These are phyloP conservation scores for Leonotis leonurus DNA, from an alignment of 257 asterid genomes.

Conservation along the genomic window DNA sequence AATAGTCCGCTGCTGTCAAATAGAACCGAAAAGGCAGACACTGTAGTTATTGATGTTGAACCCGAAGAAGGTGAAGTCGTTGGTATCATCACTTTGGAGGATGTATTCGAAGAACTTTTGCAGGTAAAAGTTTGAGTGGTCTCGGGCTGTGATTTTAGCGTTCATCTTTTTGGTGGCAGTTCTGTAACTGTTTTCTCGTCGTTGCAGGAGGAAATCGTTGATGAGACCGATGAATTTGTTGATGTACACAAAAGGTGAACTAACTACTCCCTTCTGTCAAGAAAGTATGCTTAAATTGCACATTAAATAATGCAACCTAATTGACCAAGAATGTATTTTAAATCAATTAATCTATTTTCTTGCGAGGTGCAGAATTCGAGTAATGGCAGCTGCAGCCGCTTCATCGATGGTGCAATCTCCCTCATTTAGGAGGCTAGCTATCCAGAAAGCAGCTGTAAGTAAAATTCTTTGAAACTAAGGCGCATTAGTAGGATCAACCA, in stretches of 20 bases:
- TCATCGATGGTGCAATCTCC: slow-evolving; percentile 84
- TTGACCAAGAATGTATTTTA: too few relatives aligned
- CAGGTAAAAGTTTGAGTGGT: slow-evolving; percentile 37
- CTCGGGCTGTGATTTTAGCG: neutral
- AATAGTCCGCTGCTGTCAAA: slow-evolving; percentile 41
- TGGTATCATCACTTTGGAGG: slow-evolving; percentile 90
- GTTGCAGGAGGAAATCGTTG: slow-evolving; percentile 86
- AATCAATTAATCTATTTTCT: too few relatives aligned
- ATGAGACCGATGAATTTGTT: slow-evolving; percentile 87
- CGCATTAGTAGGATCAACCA: neutral
- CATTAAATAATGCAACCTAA: neutral
- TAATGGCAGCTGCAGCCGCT: slow-evolving; percentile 93
- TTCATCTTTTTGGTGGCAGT: neutral
- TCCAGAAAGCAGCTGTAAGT: slow-evolving; percentile 62
- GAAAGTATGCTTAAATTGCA: neutral
- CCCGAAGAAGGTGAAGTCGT: slow-evolving; percentile 75
- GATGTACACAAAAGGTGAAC: slow-evolving; percentile 80
- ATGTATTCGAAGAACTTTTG: slow-evolving; percentile 93
- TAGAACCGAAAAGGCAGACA: slow-evolving; percentile 34
- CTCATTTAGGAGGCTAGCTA: slow-evolving; percentile 54
- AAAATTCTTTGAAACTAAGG: neutral
- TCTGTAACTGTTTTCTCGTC: neutral
- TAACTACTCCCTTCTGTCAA: neutral
- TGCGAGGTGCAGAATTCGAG: slow-evolving; percentile 64
- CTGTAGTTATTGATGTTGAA: slow-evolving; percentile 55